Conservation (phyloP, 164 flowering plant species). For the Sextonia rubra region DNA sequence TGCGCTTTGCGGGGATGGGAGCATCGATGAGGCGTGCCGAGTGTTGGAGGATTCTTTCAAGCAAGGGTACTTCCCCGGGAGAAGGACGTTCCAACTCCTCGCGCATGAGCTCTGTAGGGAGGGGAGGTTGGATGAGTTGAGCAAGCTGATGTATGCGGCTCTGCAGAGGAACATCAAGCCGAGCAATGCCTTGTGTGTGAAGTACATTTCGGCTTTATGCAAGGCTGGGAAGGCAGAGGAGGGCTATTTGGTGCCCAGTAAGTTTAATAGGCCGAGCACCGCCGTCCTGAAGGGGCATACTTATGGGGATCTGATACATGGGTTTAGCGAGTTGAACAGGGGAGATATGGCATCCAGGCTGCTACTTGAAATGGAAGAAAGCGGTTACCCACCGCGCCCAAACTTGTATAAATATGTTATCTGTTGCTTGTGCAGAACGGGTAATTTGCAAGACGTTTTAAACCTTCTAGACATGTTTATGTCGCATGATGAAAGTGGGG, state of each 20-base stretch:
- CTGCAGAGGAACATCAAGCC: slow-evolving; percentile 34
- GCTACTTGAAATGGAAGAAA: slow-evolving; percentile 70
- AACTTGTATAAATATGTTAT: slow-evolving; percentile 47
- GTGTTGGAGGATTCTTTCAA: slow-evolving; percentile 45
- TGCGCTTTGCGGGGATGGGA: slow-evolving; percentile 57
- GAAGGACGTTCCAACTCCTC: slow-evolving; percentile 43
- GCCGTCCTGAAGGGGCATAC: slow-evolving; percentile 17
- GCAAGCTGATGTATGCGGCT: slow-evolving; percentile 41
- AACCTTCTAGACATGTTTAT: slow-evolving; percentile 55
- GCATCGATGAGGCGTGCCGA: slow-evolving; percentile 52
- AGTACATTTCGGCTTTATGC: slow-evolving; percentile 54
- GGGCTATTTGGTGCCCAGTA: slow-evolving; percentile 42
- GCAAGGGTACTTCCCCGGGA: slow-evolving; percentile 60
- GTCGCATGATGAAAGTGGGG: slow-evolving; percentile 16
- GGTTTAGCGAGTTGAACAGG: slow-evolving; percentile 37
- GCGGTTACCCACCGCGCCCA: slow-evolving; percentile 41
- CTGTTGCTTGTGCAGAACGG: slow-evolving; percentile 32
- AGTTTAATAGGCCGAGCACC: slow-evolving; percentile 25
- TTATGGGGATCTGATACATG: slow-evolving; percentile 41
- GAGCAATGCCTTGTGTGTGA: slow-evolving; percentile 29
- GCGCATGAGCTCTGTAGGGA: slow-evolving; percentile 56
- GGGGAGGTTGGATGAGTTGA: slow-evolving; percentile 64
- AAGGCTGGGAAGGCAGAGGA: slow-evolving; percentile 44
- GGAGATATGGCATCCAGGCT: slow-evolving; percentile 65
- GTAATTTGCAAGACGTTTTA: slow-evolving; percentile 39